These are phyloP conservation scores for Smittium culicis DNA, from an alignment of 371 early-diverging fungal species.

Conservation along the genomic window DNA sequence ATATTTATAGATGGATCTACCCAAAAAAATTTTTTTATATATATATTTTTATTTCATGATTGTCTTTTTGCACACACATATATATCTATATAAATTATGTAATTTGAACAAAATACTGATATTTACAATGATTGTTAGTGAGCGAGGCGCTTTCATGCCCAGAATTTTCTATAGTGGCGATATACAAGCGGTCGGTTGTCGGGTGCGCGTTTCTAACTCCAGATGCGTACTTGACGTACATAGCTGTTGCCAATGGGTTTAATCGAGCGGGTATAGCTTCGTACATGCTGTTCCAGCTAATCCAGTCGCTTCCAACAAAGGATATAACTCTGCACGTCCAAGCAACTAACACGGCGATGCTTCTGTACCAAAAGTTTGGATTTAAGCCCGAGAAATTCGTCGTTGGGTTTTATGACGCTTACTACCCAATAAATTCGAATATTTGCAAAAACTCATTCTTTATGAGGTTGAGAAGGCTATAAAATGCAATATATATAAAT, in stretches of 20 bases:
- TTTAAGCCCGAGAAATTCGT: constrained; percentile 89
- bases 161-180: constrained; percentile 72
- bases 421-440: constrained; percentile 57
- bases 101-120: no score
- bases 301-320: constrained; percentile 53
- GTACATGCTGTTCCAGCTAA: constrained; percentile 73
- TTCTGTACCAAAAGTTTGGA: constrained; percentile 85
- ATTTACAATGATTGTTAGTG: no score
- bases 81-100: no score
- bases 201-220: constrained; percentile 92
- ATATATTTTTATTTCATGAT: no score
- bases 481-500: no score
- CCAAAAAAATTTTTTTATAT: no score
- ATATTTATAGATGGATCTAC: no score
- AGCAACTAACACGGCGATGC: constrained; percentile 88
- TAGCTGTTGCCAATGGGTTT: constrained; percentile 80
- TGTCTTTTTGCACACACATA: no score
- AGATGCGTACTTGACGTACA: constrained; percentile 79
- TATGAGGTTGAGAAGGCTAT: constrained; percentile 55
- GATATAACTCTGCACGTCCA: constrained; percentile 89
- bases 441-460: constrained; percentile 82
- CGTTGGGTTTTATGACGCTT: constrained; percentile 81
- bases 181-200: constrained; percentile 55
- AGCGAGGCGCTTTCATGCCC: constrained; percentile 71
- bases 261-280: constrained; percentile 67